Evolutionary conservation across 140 eudicot species (phyloP).

Genomic region (Flaveria floridana): DNA sequence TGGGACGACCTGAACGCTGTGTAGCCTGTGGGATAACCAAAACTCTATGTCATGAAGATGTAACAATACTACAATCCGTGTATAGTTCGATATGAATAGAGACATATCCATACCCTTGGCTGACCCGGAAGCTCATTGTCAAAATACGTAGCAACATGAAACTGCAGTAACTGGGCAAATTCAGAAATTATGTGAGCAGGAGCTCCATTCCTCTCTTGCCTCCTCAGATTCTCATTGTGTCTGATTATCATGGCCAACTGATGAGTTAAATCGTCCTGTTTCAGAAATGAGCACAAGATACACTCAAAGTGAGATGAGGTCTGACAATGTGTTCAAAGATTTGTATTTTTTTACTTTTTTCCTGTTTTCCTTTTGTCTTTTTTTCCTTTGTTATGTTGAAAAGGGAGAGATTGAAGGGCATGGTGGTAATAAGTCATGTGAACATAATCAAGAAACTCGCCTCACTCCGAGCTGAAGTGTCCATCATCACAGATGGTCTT

Average conservation of each 20-base stretch:
- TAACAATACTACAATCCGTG: neutral
- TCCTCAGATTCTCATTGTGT: slow-evolving; percentile 86
- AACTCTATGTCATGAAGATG: slow-evolving; percentile 7
- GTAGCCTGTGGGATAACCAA: slow-evolving; percentile 60
- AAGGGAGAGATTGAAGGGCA: neutral
- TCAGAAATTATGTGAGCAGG: slow-evolving; percentile 98
- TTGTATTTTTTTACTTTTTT: neutral
- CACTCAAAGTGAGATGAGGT: neutral
- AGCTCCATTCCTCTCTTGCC: slow-evolving; percentile 95
- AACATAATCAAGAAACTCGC: slow-evolving; percentile 40
- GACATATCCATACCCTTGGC: slow-evolving; percentile 66
- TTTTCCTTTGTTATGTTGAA: neutral
- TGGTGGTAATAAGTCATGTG: neutral
- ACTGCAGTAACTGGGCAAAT: slow-evolving; percentile 93
- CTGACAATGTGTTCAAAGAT: neutral
- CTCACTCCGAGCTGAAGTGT: slow-evolving; percentile 96
- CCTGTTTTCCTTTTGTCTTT: neutral
- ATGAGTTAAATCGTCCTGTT: slow-evolving; percentile 96
- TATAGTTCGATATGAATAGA: neutral
- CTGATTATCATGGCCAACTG: slow-evolving; percentile 96
- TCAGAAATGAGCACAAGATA: slow-evolving; percentile 1
- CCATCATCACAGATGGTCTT: slow-evolving; percentile 99
- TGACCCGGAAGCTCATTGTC: slow-evolving; percentile 99
- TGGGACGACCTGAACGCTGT: slow-evolving; percentile 96
- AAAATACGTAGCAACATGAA: slow-evolving; percentile 92